These are phyloP conservation scores for Neofusicoccum laricinum DNA, from an alignment of 2,329 filamentous ascomycete species.

Conservation along the genomic window DNA sequence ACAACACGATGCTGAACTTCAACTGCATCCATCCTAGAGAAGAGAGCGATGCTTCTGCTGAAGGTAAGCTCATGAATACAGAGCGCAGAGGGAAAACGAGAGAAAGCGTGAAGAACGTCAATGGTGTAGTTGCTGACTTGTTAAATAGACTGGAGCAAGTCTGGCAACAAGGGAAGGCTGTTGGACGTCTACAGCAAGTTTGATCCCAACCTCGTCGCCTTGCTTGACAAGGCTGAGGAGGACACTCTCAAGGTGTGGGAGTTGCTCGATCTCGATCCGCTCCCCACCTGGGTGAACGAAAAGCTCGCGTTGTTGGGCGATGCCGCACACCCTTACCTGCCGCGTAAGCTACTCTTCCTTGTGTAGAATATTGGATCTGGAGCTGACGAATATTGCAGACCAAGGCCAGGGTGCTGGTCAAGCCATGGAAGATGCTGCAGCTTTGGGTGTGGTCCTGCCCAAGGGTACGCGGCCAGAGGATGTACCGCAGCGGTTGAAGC, in stretches of 20 bases:
- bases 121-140: background rate
- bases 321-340: conserved; percentile 66
- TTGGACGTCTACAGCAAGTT: conserved; percentile 41
- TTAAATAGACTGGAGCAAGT: conserved; percentile 33
- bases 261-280: conserved; percentile 52
- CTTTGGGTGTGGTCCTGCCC: conserved; percentile 51
- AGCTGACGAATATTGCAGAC: conserved; percentile 28
- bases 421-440: conserved; percentile 66
- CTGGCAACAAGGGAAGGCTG: conserved; percentile 36
- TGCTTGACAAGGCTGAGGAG: conserved; percentile 39
- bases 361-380: conserved; percentile 23
- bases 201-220: conserved; percentile 31
- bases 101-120: background rate
- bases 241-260: conserved; percentile 39
- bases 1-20: conserved; percentile 49
- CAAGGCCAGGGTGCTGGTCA: conserved; percentile 62
- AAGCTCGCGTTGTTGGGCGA: conserved; percentile 62
- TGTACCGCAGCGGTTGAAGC: conserved; percentile 47
- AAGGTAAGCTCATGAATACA: background rate
- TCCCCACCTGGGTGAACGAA: conserved; percentile 55
- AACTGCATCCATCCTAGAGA: conserved; percentile 40
- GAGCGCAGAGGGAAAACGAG: background rate
- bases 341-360: conserved; percentile 42
- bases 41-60: conserved; percentile 9
- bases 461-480: conserved; percentile 7